Base-by-base conservation (phyloP, 176 grass and related monocot species). In the Raddia guianensis region DNA sequence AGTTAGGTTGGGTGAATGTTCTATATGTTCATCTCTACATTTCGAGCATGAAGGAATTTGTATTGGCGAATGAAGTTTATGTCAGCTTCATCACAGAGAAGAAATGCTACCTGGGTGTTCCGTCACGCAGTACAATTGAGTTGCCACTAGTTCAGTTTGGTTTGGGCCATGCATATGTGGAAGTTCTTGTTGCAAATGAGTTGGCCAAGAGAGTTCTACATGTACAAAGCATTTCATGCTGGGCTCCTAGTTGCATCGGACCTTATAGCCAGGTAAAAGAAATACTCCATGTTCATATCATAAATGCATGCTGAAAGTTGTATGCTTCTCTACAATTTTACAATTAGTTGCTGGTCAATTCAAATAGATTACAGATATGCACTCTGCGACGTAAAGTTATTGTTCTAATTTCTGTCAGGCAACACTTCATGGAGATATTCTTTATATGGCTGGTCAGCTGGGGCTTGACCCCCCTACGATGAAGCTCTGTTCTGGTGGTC, bases 231-330 rank as follows among this genome's bases (percentile, higher is more conserved):
- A 89, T 98, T 81, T 98, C 95, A 54, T 98, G 91, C 78, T 98
- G 95, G 95, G 95, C 95, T 27, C 95, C 95, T 86, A 98, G 95
- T 84, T 98, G 95, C 89, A 98, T 98, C 0, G 95, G 95, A 76
- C 95, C 95, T 68, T 98, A 98, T 62, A 98, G 92, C 83, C 95
- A 98, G 92, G 95, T 94, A 73, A 72, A 63, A 73, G 44, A 84
- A 53, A 15, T 4, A 75, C 55, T 7, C 11, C 1, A 49, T 63
- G 19, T 35, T 18, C 54, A 62, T 74, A 9, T 20, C 50, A 73
- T 60, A 61, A 54, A 52, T 72, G 47, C 45, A 73, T 68, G 16
- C 54, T 79, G 21, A 52, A 69, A 54, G 16, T n/a, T 73, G 12
- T 58, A 6, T 61, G 19, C 1, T 35, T 43, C 9, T 62, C 8